phyloP scores from a whole-genome alignment of 164 flowering plant genomes.

The Stephania cephalantha region DNA sequence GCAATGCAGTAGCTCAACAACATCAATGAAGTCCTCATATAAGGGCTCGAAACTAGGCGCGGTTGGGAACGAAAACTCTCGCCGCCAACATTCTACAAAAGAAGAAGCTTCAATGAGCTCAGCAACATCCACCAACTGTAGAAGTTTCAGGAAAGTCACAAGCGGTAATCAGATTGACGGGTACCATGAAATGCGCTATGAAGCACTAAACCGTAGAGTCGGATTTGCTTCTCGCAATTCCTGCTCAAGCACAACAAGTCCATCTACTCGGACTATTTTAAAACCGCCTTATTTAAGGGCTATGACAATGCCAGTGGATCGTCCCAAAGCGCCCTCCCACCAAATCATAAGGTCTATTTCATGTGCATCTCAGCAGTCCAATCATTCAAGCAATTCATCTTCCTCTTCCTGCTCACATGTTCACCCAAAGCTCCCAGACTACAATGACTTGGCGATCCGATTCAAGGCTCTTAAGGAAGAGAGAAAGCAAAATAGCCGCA shows the following conservation, averaged over 20 bases:
- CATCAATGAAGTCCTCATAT: neutral
- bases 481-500: neutral
- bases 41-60: neutral
- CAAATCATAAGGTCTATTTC: conserved; percentile 32
- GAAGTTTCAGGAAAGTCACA: neutral
- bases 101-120: neutral
- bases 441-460: conserved; percentile 57
- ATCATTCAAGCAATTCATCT: conserved; percentile 5
- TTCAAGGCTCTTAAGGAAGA: conserved; percentile 59
- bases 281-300: conserved; percentile 40
- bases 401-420: conserved; percentile 35
- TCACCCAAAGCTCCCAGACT: conserved; percentile 86
- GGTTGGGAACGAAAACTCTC: neutral
- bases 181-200: neutral
- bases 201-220: neutral
- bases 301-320: conserved; percentile 52
- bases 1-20: neutral
- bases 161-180: neutral
- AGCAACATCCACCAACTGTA: neutral
- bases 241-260: conserved; percentile 11
- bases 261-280: conserved; percentile 8
- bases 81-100: neutral
- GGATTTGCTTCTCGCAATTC: conserved; percentile 15
- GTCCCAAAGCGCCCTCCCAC: conserved; percentile 19
- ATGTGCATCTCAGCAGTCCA: conserved; percentile 16